Evolutionary conservation across 768 basidiomycete species (phyloP), one percentile per base, ranked within the genome.

Genomic region (Agaricus bisporus): DNA sequence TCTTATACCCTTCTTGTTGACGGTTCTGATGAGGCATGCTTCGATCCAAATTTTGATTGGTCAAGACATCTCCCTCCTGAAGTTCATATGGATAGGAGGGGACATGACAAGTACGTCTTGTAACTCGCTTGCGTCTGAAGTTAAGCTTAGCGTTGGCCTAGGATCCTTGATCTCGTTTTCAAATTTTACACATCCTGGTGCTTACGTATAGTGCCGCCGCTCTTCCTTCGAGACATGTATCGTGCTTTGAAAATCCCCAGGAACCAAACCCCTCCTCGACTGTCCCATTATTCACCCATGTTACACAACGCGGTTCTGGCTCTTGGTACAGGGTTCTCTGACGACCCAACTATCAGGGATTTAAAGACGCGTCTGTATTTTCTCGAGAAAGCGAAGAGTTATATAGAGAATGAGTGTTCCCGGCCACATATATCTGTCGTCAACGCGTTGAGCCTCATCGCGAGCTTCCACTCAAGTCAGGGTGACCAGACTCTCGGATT

Each of bases 231-330:
- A 10, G 77, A 79, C 50, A 78, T 79, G 77, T 67, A 69, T 54
- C 64, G 70, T 7, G 68, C 70, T 3, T 65, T 78, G 11, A 68
- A 60, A 42, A 63, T 63, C 3, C 73, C 75, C 1, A 59, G 63
- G 41, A 68, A 70, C 1, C 68, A 74, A 37, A 54, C 65, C 6
- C 63, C 70, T 14, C 74, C 74, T 0, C 76, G 75, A 55, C 75
- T 76, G 0, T 65, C 78, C 2, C 83, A 86, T 58, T 88, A 87
- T 64, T 85, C 83, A 2, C 83, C 85, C 0, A 81, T 87, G 78
- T 72, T 87, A 7, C 86, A 88, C 66, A 88, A 88, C 58, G 75
- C 83, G 1, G 71, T 85, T 2, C 66, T 88, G 4, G 70, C 77
- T 0, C 55, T 78, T 20, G 75, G 69, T 3, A 61, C 70, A 5